phyloP scores from a whole-genome alignment of 2,329 filamentous ascomycete species.

The Xylariomycetidae sp. region DNA sequence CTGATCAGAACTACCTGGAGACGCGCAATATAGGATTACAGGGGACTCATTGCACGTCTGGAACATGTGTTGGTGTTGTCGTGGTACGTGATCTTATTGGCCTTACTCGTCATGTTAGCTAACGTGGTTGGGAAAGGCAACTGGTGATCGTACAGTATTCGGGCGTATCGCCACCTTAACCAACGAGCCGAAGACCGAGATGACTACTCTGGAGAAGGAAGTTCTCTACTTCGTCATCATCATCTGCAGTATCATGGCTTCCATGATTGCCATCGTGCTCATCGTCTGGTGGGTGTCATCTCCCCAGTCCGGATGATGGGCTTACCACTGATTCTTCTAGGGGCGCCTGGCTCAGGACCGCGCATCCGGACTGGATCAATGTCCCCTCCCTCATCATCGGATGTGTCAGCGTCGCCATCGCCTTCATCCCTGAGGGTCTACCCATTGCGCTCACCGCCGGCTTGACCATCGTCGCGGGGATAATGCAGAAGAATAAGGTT shows the following conservation, averaged over 20 bases:
- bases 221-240: conserved; percentile 68
- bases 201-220: conserved; percentile 69
- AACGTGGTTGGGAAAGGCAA: conserved; percentile 36
- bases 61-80: conserved; percentile 61
- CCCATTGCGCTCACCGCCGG: conserved; percentile 67
- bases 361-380: conserved; percentile 66
- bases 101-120: neutral
- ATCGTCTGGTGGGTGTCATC: conserved; percentile 55
- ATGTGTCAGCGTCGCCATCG: conserved; percentile 68
- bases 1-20: conserved; percentile 71
- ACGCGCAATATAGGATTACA: conserved; percentile 72
- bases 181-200: conserved; percentile 60
- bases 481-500: conserved; percentile 73
- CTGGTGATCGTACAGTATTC: conserved; percentile 69
- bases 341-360: conserved; percentile 64
- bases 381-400: conserved; percentile 68
- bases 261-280: conserved; percentile 61
- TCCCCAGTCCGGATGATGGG: conserved; percentile 25
- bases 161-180: conserved; percentile 71
- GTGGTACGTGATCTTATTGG: conserved; percentile 33
- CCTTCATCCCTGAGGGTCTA: conserved; percentile 71
- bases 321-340: conserved; percentile 38
- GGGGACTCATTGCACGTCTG: conserved; percentile 73
- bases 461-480: conserved; percentile 70
- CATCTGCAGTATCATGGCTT: conserved; percentile 63